Base-by-base conservation (phyloP, 768 basidiomycete species). In the Nidularia sp. region DNA sequence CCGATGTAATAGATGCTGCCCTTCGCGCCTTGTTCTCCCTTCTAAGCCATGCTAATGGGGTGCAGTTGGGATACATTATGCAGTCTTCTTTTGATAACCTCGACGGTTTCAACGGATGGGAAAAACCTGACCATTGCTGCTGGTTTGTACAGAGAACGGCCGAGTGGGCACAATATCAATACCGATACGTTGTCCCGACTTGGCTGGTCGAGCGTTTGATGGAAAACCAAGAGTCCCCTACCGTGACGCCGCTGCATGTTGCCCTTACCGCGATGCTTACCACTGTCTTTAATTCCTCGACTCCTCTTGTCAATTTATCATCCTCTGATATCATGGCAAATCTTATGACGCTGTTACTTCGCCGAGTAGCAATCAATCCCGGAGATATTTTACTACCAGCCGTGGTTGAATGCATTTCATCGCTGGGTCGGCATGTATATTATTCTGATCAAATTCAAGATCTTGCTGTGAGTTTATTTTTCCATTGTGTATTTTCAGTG, bases 401-500 rank as follows among this genome's bases (percentile, higher is more conserved):
- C 6, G 65, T 94, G 48, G 86, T 94, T 6, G 76, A 84, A 50
- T 88, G 88, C 61, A 86, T 95, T 42, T 76, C 88, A 2, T 90
- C 93, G 0, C 74, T 98, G 8, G 93, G 93, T 34, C 84, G 88
- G 8, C 93, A 96, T 62, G 85, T 96, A 50, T 95, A 97, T 72
- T 98, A 98, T 63, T 88, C 92, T 36, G 95, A 97, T 66, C 95
- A 98, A 68, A 92, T 94, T 47, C 91, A 93, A 62, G 95, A 97
- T 62, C 82, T 97, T 43, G 84, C 91, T 1, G 78, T 80, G 45
- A 65, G 78, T 65, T 45, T 25, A 15, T 39, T 48, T 35, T 32
- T 34, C 47, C 25, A 18, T 5, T 29, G 36, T 35, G 34, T 33
- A 25, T 9, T 35, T 41, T 35, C 34, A 47, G 22, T 31, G 29